Conservation (phyloP, 2,329 filamentous ascomycete genomes). For the Myotisia sp. region DNA sequence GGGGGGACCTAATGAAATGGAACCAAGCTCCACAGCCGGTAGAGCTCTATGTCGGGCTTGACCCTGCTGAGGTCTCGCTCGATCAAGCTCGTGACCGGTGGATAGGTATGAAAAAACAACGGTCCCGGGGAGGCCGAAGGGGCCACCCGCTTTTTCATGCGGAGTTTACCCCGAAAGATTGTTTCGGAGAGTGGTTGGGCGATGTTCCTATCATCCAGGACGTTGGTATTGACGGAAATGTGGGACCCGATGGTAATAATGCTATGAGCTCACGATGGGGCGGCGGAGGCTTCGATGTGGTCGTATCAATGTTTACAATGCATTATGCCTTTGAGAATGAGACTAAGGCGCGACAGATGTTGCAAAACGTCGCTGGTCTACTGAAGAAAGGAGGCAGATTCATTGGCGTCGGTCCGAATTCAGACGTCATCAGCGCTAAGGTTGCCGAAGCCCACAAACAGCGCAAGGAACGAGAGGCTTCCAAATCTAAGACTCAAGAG, state of each 20-base stretch:
- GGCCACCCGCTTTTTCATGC: slow-evolving; percentile 58
- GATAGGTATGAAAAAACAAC: slow-evolving; percentile 49
- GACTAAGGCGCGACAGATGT: slow-evolving; percentile 77
- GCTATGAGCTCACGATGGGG: slow-evolving; percentile 50
- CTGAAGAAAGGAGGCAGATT: slow-evolving; percentile 90
- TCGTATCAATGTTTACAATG: slow-evolving; percentile 99
- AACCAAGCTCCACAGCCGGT: slow-evolving; percentile 81
- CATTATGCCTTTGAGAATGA: slow-evolving; percentile 96
- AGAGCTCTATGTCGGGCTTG: slow-evolving; percentile 84
- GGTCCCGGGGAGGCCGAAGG: slow-evolving; percentile 34
- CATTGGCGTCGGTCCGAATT: slow-evolving; percentile 93
- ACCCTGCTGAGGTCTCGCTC: slow-evolving; percentile 85
- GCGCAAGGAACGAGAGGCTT: slow-evolving; percentile 28
- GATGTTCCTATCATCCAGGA: slow-evolving; percentile 68
- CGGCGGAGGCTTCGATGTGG: slow-evolving; percentile 79
- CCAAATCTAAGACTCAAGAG: slow-evolving; percentile 21
- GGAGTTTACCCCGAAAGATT: slow-evolving; percentile 82
- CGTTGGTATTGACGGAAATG: slow-evolving; percentile 71
- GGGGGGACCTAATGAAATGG: slow-evolving; percentile 91
- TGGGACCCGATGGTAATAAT: slow-evolving; percentile 35
- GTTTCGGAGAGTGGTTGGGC: slow-evolving; percentile 70
- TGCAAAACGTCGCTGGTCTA: slow-evolving; percentile 77
- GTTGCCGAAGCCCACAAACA: slow-evolving; percentile 64
- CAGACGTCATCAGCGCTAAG: slow-evolving; percentile 66
- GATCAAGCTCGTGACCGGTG: slow-evolving; percentile 81